Evolutionary conservation across 352 stramenopile genomes (phyloP), one percentile per base, ranked within the genome.

Genomic region (Elongisporangium prolatum): DNA sequence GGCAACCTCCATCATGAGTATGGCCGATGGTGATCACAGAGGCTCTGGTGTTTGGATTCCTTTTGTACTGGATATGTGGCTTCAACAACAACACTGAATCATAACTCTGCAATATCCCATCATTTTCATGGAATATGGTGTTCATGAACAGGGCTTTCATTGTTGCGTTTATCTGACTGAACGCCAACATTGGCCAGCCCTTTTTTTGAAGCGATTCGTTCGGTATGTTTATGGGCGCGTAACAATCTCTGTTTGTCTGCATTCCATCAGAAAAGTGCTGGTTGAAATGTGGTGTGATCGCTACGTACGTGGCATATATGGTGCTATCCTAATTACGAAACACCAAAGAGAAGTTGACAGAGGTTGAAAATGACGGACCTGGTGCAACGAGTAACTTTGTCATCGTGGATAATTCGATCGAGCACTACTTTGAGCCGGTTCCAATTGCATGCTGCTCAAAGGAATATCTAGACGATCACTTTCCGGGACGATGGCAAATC

Each of bases 11-110:
- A 24, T 80, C 14, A 67, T 60, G 28, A 59, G 71, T 28, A 54
- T 82, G n/a, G n/a, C 63, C 76, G 37, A 67, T 82, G 56, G 57
- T 63, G 61, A 14, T 80, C 3, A 67, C 89, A 34, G 84, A 94
- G 69, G 75, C 77, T 6, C 48, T 92, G 4, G 65, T 89, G 17
- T 93, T 96, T 64, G 86, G 82, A 9, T 86, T 70, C 9, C 63
- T 96, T 24, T 61, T 94, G 21, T 96, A 94, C 60, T 96, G 78
- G 69, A 75, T 94, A 52, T 84, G 88, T 56, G 84, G 84, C 9
- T 77, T 80, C 44, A 68, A 59, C 18, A 48, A 37, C 5, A 70
- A 73, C 40, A 62, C 57, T 10, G 54, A 54, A 21, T 70, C 72
- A 47, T 93, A 78, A 44, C 57, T 85, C 56, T 93, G 79, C 51